Conservation (phyloP, 345 rosid species). For the Passiflora organensis region DNA sequence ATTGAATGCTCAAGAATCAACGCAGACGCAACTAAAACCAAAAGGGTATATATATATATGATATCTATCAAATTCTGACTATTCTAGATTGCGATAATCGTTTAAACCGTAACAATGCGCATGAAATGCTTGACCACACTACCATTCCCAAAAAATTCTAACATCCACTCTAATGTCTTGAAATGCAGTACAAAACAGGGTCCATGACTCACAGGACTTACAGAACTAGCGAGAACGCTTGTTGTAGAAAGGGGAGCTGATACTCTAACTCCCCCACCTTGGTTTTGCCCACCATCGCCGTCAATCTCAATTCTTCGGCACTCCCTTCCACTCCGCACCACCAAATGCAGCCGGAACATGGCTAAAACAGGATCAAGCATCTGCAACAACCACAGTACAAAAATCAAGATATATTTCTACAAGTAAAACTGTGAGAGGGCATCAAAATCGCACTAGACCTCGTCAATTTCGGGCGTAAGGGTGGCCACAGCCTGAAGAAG, state of each 20-base stretch:
- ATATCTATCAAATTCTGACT: too few relatives aligned
- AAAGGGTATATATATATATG: too few relatives aligned
- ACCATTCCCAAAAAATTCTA: neutral
- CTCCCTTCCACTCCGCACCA: conserved; percentile 23
- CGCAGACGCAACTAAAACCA: too few relatives aligned
- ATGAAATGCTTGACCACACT: neutral
- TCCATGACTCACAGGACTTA: conserved; percentile 19
- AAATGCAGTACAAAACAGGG: neutral
- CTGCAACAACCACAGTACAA: conserved; percentile 24
- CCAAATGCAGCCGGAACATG: conserved; percentile 25
- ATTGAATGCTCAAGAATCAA: too few relatives aligned
- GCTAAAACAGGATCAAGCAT: conserved; percentile 41
- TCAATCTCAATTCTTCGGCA: conserved; percentile 8
- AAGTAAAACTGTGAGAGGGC: neutral
- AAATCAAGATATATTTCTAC: neutral
- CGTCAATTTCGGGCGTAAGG: conserved; percentile 45
- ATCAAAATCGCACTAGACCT: conserved; percentile 29
- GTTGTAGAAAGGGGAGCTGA: conserved; percentile 24
- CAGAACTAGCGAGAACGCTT: conserved; percentile 4
- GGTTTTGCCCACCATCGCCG: conserved; percentile 15
- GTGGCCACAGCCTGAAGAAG: conserved; percentile 38
- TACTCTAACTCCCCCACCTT: conserved; percentile 25
- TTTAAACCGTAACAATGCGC: neutral
- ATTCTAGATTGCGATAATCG: too few relatives aligned
- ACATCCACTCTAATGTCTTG: neutral